Conservation (phyloP, 495 filamentous ascomycete species). For the Aspergillus egyptiacus region DNA sequence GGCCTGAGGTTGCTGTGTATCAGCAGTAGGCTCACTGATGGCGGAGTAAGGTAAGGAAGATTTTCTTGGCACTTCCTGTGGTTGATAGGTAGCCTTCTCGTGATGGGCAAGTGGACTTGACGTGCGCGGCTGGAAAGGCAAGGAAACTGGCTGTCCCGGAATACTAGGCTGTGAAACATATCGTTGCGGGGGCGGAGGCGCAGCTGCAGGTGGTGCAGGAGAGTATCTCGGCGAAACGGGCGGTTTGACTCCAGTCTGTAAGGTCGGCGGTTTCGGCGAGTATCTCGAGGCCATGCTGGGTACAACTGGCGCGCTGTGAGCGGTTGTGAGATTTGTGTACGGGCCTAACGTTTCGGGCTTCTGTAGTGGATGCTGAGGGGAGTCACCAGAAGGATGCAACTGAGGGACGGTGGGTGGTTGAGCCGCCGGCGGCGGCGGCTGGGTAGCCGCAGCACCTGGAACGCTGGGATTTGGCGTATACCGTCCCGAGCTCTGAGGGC, state of each 20-base stretch:
- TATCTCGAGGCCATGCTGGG: conserved; percentile 35
- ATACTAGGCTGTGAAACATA: conserved; percentile 48
- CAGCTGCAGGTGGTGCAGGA: conserved; percentile 33
- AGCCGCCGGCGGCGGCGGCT: conserved; percentile 13
- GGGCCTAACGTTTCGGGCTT: conserved; percentile 57
- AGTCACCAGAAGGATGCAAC: conserved; percentile 7
- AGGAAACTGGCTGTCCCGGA: conserved; percentile 40
- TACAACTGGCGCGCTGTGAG: conserved; percentile 33
- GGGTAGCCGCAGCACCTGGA: conserved; percentile 11
- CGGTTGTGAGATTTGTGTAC: conserved; percentile 42
- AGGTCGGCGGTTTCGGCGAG: conserved; percentile 34
- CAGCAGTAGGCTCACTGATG: conserved; percentile 24
- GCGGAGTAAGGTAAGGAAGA: conserved; percentile 26
- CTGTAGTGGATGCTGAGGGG: conserved; percentile 36
- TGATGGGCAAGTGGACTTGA: conserved; percentile 77
- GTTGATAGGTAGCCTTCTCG: conserved; percentile 38
- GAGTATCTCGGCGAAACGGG: conserved; percentile 36
- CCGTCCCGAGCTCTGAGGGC: conserved; percentile 41
- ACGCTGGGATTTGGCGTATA: conserved; percentile 45
- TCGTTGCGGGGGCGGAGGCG: conserved; percentile 37
- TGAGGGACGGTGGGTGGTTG: conserved; percentile 21
- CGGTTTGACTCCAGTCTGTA: conserved; percentile 29
- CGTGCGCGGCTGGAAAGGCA: conserved; percentile 76
- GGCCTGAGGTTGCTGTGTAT: conserved; percentile 11
- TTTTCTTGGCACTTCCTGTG: conserved; percentile 20